These are phyloP conservation scores for Carex pumila DNA, from an alignment of 176 grass and related monocot species.

Conservation along the genomic window DNA sequence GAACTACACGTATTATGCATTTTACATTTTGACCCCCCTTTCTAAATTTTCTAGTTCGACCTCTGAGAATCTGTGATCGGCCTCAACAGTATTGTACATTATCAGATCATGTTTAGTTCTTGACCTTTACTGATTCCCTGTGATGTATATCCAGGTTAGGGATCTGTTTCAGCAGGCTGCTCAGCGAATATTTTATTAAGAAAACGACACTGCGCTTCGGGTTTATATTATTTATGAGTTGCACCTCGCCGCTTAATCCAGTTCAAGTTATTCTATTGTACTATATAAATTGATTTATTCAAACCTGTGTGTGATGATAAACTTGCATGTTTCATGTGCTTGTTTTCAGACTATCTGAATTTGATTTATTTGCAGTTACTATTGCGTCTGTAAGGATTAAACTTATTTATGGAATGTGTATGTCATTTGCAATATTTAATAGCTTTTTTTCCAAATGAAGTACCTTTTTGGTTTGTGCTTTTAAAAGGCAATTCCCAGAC, in stretches of 20 bases:
- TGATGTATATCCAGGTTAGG: conserved; percentile 3
- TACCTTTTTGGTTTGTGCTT: not conserved
- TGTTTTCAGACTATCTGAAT: not conserved
- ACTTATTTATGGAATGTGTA: not conserved
- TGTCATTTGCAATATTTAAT: not conserved
- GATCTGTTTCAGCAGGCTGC: conserved; percentile 19
- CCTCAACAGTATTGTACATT: not conserved
- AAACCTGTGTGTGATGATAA: not conserved
- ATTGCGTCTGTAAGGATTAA: not conserved
- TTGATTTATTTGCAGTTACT: not conserved
- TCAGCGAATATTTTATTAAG: conserved; percentile 16
- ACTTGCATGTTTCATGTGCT: not conserved
- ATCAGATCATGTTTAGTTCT: not conserved
- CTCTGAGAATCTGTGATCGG: not conserved
- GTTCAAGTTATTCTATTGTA: conserved; percentile 2
- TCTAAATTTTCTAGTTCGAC: too few relatives aligned
- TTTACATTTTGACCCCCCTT: too few relatives aligned
- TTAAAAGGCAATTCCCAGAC: too few relatives aligned
- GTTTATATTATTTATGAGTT: not conserved
- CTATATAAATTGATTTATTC: conserved; percentile 6
- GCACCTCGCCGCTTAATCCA: conserved; percentile 7
- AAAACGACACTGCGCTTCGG: not conserved
- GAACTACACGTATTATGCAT: too few relatives aligned
- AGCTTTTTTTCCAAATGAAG: not conserved
- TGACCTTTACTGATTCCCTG: not conserved